Conservation (phyloP, 768 basidiomycete genomes). For the Rhizopogon sp. region DNA sequence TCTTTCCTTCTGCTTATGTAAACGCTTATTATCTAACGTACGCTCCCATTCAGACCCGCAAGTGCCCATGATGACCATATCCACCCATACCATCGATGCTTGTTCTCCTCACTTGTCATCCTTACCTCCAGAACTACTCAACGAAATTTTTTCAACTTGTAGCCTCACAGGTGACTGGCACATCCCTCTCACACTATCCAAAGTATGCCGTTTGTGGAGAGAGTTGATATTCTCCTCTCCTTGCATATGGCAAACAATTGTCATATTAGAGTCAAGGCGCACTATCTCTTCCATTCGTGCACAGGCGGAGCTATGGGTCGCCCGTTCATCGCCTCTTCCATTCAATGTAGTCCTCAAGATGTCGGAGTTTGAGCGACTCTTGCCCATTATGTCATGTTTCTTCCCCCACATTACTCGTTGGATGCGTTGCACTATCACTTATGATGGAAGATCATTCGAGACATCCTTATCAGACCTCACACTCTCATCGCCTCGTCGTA, state of each 20-base stretch:
- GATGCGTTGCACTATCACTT: conserved; percentile 44
- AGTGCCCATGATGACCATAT: not conserved
- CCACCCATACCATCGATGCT: not conserved
- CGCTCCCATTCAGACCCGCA: no score
- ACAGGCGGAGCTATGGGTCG: conserved; percentile 51
- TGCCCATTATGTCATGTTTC: conserved; percentile 62
- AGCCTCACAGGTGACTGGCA: conserved; percentile 40
- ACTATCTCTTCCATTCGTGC: conserved; percentile 33
- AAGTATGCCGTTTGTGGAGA: conserved; percentile 59
- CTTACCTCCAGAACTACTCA: conserved; percentile 59
- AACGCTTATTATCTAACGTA: not conserved
- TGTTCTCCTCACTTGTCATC: conserved; percentile 12
- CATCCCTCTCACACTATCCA: conserved; percentile 42
- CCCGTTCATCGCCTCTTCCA: conserved; percentile 46
- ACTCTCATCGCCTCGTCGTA: conserved; percentile 10
- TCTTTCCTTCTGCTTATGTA: not conserved
- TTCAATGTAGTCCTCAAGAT: conserved; percentile 52
- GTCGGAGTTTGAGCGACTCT: conserved; percentile 42
- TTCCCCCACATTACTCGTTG: conserved; percentile 54
- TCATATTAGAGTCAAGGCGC: conserved; percentile 39
- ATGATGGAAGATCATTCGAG: conserved; percentile 25
- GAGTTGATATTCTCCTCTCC: conserved; percentile 50
- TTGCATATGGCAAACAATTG: conserved; percentile 54
- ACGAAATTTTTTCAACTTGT: conserved; percentile 50
- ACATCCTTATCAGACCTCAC: conserved; percentile 23